A percentile compares a stretch with the other conserved stretches of the same genome.
These are phyloP conservation scores for Adenanthera pavonina DNA, from an alignment of 306 rosid genomes.

Conservation along the genomic window DNA sequence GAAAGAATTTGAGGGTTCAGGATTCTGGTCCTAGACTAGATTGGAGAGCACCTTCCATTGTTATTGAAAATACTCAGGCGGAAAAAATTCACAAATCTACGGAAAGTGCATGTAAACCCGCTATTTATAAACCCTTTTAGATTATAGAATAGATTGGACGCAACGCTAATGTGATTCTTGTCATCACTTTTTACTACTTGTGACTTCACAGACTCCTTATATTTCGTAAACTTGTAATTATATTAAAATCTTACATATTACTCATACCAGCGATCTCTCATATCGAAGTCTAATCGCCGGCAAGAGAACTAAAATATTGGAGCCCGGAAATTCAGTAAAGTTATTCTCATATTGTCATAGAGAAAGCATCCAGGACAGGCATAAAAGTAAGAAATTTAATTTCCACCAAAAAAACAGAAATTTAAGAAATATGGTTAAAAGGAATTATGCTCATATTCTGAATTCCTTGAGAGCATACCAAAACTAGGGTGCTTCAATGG, in stretches of 20 bases:
- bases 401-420: not conserved
- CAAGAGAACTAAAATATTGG: not conserved
- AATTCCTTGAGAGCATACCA: not conserved
- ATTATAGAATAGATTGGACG: too few relatives aligned
- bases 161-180: not conserved
- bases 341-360: not conserved
- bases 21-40: too few relatives aligned
- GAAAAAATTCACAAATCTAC: not conserved
- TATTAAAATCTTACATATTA: not conserved
- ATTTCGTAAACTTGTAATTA: not conserved
- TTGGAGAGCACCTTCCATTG: not conserved
- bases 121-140: not conserved
- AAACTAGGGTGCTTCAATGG: not conserved
- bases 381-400: too few relatives aligned
- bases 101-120: too few relatives aligned
- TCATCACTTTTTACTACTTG: not conserved
- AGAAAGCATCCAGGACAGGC: not conserved
- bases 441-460: not conserved
- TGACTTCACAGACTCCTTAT: not conserved
- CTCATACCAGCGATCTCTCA: not conserved
- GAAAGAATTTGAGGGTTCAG: too few relatives aligned
- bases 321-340: not conserved
- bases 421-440: not conserved
- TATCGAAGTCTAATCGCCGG: not conserved
- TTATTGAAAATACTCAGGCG: not conserved